Evolutionary conservation across 345 rosid species (phyloP).

Genomic region (Eucalyptus curtisii): DNA sequence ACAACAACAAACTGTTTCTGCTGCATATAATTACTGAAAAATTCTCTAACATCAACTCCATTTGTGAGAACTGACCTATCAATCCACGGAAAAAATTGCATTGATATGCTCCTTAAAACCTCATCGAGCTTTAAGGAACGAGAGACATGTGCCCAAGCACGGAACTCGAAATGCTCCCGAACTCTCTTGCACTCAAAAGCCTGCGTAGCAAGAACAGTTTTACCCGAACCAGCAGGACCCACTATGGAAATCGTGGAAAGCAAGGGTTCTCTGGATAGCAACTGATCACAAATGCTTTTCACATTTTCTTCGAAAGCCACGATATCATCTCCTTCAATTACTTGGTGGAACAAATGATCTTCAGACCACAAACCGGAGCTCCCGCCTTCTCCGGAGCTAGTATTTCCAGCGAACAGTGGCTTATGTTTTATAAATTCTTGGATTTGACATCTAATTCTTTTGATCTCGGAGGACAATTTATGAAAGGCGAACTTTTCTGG

Average conservation of each 20-base stretch:
- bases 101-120: background rate
- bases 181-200: background rate
- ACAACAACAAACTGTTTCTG: background rate
- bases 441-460: background rate
- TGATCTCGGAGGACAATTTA: background rate
- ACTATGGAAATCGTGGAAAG: background rate
- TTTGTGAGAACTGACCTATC: background rate
- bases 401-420: background rate
- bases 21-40: background rate
- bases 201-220: background rate
- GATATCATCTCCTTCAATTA: background rate
- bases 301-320: background rate
- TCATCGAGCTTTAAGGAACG: background rate
- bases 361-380: background rate
- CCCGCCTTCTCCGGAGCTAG: background rate
- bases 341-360: background rate
- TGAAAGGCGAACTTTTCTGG: background rate
- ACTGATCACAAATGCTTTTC: background rate
- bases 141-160: constrained; percentile 2
- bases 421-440: rapidly evolving
- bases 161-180: background rate
- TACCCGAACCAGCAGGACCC: constrained; percentile 6
- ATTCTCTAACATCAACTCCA: background rate
- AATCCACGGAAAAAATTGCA: background rate
- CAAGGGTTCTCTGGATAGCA: background rate